phyloP scores from a whole-genome alignment of 805 yeast species.

The Candida qinlingensis region DNA sequence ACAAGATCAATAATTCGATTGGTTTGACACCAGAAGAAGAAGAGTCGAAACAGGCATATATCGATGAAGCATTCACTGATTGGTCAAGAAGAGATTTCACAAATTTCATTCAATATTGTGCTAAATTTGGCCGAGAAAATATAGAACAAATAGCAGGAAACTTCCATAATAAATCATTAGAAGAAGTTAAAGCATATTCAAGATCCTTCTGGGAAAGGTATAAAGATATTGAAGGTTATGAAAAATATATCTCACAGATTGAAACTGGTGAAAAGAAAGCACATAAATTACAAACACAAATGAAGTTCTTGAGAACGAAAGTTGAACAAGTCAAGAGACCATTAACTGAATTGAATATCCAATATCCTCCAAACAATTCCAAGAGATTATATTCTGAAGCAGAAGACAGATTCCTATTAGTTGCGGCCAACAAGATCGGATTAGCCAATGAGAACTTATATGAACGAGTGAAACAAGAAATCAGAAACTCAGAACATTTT shows the following conservation, averaged over 20 bases:
- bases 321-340: conserved; percentile 53
- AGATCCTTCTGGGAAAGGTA: conserved; percentile 60
- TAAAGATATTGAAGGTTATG: conserved; percentile 60
- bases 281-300: conserved; percentile 50
- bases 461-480: conserved; percentile 63
- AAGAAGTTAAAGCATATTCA: conserved; percentile 57
- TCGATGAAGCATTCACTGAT: conserved; percentile 53
- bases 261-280: conserved; percentile 68
- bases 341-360: conserved; percentile 54
- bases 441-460: conserved; percentile 51
- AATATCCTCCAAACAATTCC: conserved; percentile 80
- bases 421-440: conserved; percentile 62
- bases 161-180: conserved; percentile 49
- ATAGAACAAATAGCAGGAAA: conserved; percentile 45
- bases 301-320: conserved; percentile 47
- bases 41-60: conserved; percentile 42
- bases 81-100: conserved; percentile 79
- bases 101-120: conserved; percentile 63
- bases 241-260: conserved; percentile 65
- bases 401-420: conserved; percentile 65
- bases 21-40: conserved; percentile 64
- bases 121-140: conserved; percentile 56
- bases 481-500: conserved; percentile 52
- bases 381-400: conserved; percentile 62
- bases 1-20: conserved; percentile 46